Percentiles rank a stretch among this genome's conserved stretches.
Conservation (phyloP, 768 basidiomycete genomes). For the Suillus alpinus region DNA sequence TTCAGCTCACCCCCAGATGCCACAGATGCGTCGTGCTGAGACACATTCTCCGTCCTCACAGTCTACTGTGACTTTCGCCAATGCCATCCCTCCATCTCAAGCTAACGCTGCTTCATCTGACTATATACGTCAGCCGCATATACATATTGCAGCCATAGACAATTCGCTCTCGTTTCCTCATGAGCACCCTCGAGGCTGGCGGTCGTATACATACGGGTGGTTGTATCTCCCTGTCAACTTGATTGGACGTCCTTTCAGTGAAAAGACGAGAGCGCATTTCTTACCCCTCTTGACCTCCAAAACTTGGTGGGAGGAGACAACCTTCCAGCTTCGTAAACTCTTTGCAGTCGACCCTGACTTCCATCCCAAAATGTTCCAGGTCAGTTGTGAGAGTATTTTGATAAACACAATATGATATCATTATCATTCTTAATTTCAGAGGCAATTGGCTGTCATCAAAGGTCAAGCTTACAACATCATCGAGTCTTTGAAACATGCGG, state of each 20-base stretch:
- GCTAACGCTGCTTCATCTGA: conserved; percentile 28
- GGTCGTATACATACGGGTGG: conserved; percentile 87
- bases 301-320: conserved; percentile 89
- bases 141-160: conserved; percentile 91
- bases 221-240: conserved; percentile 81
- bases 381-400: conserved; percentile 29
- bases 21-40: conserved; percentile 59
- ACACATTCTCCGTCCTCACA: conserved; percentile 35
- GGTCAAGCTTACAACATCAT: conserved; percentile 91
- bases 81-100: conserved; percentile 37
- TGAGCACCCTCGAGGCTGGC: conserved; percentile 80
- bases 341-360: conserved; percentile 85
- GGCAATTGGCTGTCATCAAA: conserved; percentile 91
- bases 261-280: conserved; percentile 79
- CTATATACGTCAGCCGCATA: conserved; percentile 69
- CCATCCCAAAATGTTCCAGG: conserved; percentile 87
- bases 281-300: conserved; percentile 80
- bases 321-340: conserved; percentile 68
- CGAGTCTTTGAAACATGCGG: conserved; percentile 74
- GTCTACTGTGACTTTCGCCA: conserved; percentile 36
- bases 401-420: conserved; percentile 7
- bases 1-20: conserved; percentile 64
- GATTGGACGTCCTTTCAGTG: conserved; percentile 83
- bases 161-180: conserved; percentile 92
- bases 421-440: conserved; percentile 34